Base-by-base conservation (phyloP, 257 asterid species). In the Rhazya stricta region DNA sequence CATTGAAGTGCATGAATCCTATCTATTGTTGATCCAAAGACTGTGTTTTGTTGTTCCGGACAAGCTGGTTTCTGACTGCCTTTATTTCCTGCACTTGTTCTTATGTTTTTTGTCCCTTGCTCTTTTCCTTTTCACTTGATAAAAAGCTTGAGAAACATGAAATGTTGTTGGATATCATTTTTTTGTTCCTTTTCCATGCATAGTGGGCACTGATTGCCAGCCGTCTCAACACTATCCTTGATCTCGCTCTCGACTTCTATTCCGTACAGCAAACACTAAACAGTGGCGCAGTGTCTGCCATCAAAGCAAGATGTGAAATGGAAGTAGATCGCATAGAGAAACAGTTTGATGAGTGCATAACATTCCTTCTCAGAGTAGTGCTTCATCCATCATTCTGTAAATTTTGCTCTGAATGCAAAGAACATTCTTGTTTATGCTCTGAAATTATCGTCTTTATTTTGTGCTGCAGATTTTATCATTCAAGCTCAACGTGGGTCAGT, bases 31-130 rank as follows among this genome's bases (percentile, higher is more conserved):
- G 9, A 92, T 94, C 69, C 98, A 89, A 80, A 81, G 96, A 58
- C 99, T 92, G 80, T 90, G 98, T 81, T 94, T 94, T 62, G 98
- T 90, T 53, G 97, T 92, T 83, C 98, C 96, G 30, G 99, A 94
- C 84, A 94, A 92, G 88, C 94, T 94, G 96, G 98, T 94, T 76
- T 69, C 21, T 53, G 41, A 27, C 66, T 57, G 32, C 66, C 66
- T 65, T 73, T 72, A n/a, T 76, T 56, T 71, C 58, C 78, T 54
- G 50, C 37, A 58, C 78, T 63, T 76, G 66, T 73, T 21, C 63
- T 39, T 11, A 37, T 39, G 37, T 1, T 63, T 42, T 68, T 41
- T 72, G 15, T 76, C 74, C 62, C 41, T 54, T 37, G 30, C 23
- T 42, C 53, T 54, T 65, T 29, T 23, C 36, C 48, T 73, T 60